Conservation (phyloP, 2,329 filamentous ascomycete genomes). For the Colletotrichum truncatum region DNA sequence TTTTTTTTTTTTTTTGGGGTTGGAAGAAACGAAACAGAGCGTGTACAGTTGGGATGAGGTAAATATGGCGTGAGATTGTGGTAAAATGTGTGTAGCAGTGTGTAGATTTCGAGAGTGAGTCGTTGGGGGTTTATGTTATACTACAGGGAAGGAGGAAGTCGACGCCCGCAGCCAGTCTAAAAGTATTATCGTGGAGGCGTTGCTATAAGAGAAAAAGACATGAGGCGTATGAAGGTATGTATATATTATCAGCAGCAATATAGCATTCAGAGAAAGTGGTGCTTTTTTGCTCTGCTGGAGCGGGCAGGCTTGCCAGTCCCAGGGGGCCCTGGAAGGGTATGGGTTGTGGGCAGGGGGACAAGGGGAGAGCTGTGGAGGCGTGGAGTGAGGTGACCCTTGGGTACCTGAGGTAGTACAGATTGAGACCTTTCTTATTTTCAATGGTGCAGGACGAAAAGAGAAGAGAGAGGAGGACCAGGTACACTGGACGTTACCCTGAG, state of each 20-base stretch:
- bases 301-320: constrained; percentile 2
- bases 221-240: constrained; percentile 35
- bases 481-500: background rate
- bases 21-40: constrained; percentile 28
- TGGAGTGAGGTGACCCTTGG: constrained; percentile 29
- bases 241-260: constrained; percentile 36
- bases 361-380: constrained; percentile 33
- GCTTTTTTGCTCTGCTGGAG: constrained; percentile 23
- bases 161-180: constrained; percentile 22
- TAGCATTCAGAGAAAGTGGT: constrained; percentile 30
- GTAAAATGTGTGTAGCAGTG: constrained; percentile 3
- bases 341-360: constrained; percentile 31
- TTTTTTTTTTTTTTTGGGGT: no score
- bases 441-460: constrained; percentile 19
- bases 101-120: background rate
- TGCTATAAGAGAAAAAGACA: constrained; percentile 23
- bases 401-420: constrained; percentile 31
- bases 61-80: constrained; percentile 8
- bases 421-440: constrained; percentile 30
- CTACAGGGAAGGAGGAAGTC: constrained; percentile 15
- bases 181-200: constrained; percentile 30
- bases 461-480: constrained; percentile 34
- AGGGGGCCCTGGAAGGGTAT: constrained; percentile 27
- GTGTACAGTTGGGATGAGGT: constrained; percentile 25
- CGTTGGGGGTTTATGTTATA: constrained; percentile 24